Base-by-base conservation (phyloP, 2,329 filamentous ascomycete species). In the Alternaria panax region DNA sequence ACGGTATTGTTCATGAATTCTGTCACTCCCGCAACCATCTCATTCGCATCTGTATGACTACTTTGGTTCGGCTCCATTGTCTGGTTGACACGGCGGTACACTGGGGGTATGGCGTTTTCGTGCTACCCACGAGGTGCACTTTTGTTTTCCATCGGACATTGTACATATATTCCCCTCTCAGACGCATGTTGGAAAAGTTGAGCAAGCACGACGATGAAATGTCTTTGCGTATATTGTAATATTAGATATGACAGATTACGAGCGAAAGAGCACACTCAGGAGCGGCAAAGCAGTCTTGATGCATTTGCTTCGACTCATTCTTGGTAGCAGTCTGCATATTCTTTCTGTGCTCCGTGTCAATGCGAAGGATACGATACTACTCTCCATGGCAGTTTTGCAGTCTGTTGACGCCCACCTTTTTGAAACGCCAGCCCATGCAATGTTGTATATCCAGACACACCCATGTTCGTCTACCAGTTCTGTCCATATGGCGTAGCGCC, bases 401-500 rank as follows among this genome's bases (percentile, higher is more conserved):
- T 48, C 50, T 52, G 51, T 41, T 55, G 47, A 65, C 45, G 60
- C 43, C 52, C 25, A 41, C 51, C 43, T 50, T 57, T 57, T 64
- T 57, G 47, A 18, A 72, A 74, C 71, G 67, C 71, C 71, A 54
- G 38, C 46, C 70, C 64, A 72, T 74, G 71, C 71, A 67, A 47
- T 71, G 48, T 67, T 67, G 36, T 69, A 67, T 61, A 70, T 12
- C 50, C 27, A 54, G 27, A 28, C 18, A 28, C 27, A 11, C 22
- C 25, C 45, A 36, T 9, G 24, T 54, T 25, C n/a, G 14, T 53
- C 57, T 68, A 72, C 69, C 70, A 66, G 51, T 32, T 53, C 63
- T 68, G 73, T 40, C 87, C 87, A 70, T 89, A 89, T 9, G 87
- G 86, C 11, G 86, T 88, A 27, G 85, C 85, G 40, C 86, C 86